Percentiles rank a stretch among this genome's conserved stretches.
Evolutionary conservation across 345 rosid genomes (phyloP).

Genomic region (Xanthoceras sorbifolium): DNA sequence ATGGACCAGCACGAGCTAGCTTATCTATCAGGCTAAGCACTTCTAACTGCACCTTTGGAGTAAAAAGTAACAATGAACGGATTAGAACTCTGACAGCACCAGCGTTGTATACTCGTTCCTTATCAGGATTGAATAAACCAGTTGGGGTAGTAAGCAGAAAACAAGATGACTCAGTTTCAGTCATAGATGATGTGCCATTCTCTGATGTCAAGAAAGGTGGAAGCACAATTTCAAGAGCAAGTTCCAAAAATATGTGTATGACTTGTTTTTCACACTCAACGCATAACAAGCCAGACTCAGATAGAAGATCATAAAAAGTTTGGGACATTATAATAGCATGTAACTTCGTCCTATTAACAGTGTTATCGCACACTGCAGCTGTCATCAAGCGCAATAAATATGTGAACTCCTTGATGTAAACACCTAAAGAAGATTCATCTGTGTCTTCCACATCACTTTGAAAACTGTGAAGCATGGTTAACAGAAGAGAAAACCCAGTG

Average conservation of each 20-base stretch:
- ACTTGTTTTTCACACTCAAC: conserved; percentile 96
- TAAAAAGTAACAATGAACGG: conserved; percentile 85
- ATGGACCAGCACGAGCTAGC: conserved; percentile 88
- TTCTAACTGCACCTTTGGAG: conserved; percentile 92
- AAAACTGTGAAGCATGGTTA: conserved; percentile 89
- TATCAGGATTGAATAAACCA: conserved; percentile 67
- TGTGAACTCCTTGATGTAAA: conserved; percentile 71
- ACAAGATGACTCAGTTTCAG: conserved; percentile 48
- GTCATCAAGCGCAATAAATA: conserved; percentile 89
- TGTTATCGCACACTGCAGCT: conserved; percentile 78
- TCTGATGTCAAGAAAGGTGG: conserved; percentile 85
- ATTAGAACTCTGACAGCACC: conserved; percentile 84
- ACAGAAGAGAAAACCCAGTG: conserved; percentile 94
- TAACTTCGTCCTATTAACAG: conserved; percentile 80
- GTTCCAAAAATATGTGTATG: conserved; percentile 85
- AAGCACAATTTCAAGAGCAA: conserved; percentile 91
- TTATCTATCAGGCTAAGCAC: conserved; percentile 72
- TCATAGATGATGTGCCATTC: conserved; percentile 37
- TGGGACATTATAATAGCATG: conserved; percentile 81
- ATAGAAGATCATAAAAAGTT: conserved; percentile 86
- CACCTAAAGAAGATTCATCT: conserved; percentile 55
- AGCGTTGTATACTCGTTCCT: conserved; percentile 89
- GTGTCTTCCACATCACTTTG: conserved; percentile 64
- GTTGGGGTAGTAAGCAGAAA: conserved; percentile 60
- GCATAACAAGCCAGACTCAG: conserved; percentile 92